Evolutionary conservation across 1,284 basidiomycete species (phyloP), one percentile per base, ranked within the genome.

Genomic region (Papiliotrema fonsecae): DNA sequence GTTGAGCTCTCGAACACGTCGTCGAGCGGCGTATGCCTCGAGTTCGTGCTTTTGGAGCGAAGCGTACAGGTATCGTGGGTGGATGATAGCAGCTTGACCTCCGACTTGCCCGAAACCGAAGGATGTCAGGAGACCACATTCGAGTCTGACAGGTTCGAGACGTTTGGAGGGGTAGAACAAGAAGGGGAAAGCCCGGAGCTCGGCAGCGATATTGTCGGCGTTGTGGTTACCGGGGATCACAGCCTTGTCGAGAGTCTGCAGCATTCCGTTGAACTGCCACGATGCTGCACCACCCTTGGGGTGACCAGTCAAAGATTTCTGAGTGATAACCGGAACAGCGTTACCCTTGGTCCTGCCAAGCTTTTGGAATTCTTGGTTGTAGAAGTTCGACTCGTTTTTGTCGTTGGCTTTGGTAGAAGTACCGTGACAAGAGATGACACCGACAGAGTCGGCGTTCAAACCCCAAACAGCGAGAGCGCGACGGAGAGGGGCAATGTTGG

Each of bases 21-120:
- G 87, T 66, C 81, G 81, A 47, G 72, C 69, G 72, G 79, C 81
- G 79, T 98, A 98, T 27, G 77, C 75, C 43, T 83, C 81, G 63
- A 92, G 94, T 54, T 79, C 72, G 26, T 81, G 77, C 2, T 85
- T 80, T 55, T 88, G 83, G 37, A 97, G 76, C 13, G 87, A 80
- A 46, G 85, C 94, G 58, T 92, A 85, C 55, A 97, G 80, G 77
- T 90, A 91, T 59, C 88, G 87, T 44, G 96, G 91, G 75, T 98
- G 86, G 49, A 98, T 72, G 60, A 97, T 78, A 56, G 94, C 80
- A 42, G 84, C 86, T 54, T 86, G 88, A 55, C 94, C 96, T 56
- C 94, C 96, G 58, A 97, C 93, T 82, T 98, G 96, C 64, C 94
- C 96, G 79, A 98, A 98, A 64, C 96, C 96, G 77, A 98, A 98